These are phyloP conservation scores for Cyclotella atomus DNA, from an alignment of 108 stramenopile species.

Conservation along the genomic window DNA sequence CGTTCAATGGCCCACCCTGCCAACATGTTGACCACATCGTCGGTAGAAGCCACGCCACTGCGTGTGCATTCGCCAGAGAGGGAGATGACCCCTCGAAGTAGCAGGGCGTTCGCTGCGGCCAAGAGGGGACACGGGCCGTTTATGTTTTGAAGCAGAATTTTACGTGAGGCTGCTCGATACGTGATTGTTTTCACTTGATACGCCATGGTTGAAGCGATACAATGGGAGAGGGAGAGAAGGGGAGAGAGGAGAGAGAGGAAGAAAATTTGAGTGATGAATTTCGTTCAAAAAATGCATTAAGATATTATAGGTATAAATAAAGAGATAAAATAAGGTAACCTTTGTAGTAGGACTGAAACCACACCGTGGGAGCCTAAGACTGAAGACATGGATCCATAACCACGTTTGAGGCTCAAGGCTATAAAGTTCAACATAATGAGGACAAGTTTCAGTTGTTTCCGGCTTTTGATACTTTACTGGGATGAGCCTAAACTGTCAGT, in stretches of 20 bases:
- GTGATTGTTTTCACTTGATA: constrained; percentile 37
- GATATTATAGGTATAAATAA: too few species aligned
- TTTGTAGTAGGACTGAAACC: too few species aligned
- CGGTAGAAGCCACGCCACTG: constrained; percentile 65
- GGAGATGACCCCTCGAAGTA: constrained; percentile 75
- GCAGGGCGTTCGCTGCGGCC: constrained; percentile 91
- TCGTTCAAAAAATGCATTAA: too few species aligned
- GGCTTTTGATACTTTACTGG: too few species aligned
- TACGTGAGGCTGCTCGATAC: constrained; percentile 20
- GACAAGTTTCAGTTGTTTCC: too few species aligned
- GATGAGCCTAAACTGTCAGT: too few species aligned
- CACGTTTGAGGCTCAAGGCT: too few species aligned
- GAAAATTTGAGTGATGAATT: not conserved
- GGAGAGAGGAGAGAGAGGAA: not conserved
- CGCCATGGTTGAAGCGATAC: constrained; percentile 8
- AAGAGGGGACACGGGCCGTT: constrained; percentile 98
- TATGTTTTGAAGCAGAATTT: constrained; percentile 85
- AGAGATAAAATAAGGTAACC: too few species aligned
- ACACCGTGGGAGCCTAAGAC: too few species aligned
- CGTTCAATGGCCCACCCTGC: constrained; percentile 60
- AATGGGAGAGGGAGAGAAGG: not conserved
- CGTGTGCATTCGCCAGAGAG: constrained; percentile 67
- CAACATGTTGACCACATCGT: constrained; percentile 78
- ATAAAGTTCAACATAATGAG: too few species aligned
- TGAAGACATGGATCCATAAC: too few species aligned